Evolutionary conservation across 768 basidiomycete species (phyloP).

Genomic region (Mycena albidolilacea): DNA sequence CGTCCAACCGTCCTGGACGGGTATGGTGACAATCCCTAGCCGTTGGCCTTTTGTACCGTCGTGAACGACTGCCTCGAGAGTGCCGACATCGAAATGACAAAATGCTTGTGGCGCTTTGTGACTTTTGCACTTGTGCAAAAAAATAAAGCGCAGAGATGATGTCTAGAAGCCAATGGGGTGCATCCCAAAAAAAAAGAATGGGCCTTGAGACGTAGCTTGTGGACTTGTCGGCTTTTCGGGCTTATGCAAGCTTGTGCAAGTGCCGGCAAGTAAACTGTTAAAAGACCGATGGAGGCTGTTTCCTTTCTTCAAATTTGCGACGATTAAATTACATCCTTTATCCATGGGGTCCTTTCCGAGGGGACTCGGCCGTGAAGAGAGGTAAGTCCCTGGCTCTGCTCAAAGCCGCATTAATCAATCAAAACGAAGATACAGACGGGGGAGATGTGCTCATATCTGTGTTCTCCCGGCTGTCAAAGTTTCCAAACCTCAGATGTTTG

Average conservation of each 20-base stretch:
- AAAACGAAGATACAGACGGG: background rate
- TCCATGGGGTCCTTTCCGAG: constrained; percentile 21
- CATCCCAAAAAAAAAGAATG: no score
- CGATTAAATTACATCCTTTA: background rate
- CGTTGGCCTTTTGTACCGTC: constrained; percentile 5
- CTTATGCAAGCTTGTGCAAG: no score
- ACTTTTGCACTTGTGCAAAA: no score
- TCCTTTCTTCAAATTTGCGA: constrained; percentile 22
- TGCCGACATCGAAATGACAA: no score
- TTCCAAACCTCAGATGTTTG: constrained; percentile 3
- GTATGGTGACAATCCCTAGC: background rate
- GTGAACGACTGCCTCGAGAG: constrained; percentile 15
- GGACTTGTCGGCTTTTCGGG: no score
- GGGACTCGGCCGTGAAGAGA: background rate
- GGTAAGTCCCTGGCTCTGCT: background rate
- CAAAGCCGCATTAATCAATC: background rate
- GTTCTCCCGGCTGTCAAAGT: constrained; percentile 13
- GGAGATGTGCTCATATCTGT: background rate
- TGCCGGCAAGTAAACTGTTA: no score
- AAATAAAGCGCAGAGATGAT: no score
- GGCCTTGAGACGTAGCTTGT: no score
- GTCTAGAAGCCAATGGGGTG: no score
- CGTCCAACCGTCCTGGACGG: no score
- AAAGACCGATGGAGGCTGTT: no score
- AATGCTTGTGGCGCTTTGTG: no score